Evolutionary conservation across 306 rosid genomes (phyloP).

Genomic region (Pterocarpus macrocarpus): DNA sequence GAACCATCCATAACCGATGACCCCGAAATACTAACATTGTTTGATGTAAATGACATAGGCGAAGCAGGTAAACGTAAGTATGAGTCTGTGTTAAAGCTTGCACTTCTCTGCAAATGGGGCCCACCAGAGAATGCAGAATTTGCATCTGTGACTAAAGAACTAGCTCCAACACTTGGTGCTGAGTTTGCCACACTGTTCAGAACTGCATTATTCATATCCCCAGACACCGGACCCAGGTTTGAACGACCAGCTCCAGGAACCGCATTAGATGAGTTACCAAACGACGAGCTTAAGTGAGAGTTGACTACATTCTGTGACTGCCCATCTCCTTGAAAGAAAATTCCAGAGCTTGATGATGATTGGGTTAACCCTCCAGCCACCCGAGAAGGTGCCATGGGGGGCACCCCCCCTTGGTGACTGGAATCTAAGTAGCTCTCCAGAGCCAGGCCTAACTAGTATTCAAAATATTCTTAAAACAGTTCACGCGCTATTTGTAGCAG

Average conservation of each 20-base stretch:
- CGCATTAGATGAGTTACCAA: constrained; percentile 80
- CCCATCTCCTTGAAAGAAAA: constrained; percentile 98
- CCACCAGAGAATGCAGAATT: constrained; percentile 96
- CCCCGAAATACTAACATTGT: constrained; percentile 89
- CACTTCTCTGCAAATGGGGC: constrained; percentile 96
- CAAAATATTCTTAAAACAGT: constrained; percentile 38
- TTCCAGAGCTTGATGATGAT: constrained; percentile 93
- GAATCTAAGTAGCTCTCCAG: constrained; percentile 82
- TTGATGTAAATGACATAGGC: constrained; percentile 94
- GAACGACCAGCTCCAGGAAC: constrained; percentile 83
- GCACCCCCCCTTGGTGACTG: constrained; percentile 76
- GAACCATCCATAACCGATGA: constrained; percentile 95
- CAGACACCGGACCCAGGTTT: constrained; percentile 83
- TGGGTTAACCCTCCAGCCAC: constrained; percentile 94
- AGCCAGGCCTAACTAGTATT: constrained; percentile 66
- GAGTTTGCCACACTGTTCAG: constrained; percentile 88
- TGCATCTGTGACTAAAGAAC: constrained; percentile 99
- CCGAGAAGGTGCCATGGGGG: constrained; percentile 92
- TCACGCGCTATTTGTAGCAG: constrained; percentile 33
- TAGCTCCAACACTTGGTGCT: constrained; percentile 94
- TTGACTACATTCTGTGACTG: constrained; percentile 78
- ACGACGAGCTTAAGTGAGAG: constrained; percentile 89
- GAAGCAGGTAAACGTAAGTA: constrained; percentile 92
- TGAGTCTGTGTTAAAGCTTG: constrained; percentile 87
- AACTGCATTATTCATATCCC: constrained; percentile 87